A percentile compares a stretch with the other conserved stretches of the same genome.
phyloP scores from a whole-genome alignment of 2,329 filamentous ascomycete genomes.

The Metarhizium humberi region DNA sequence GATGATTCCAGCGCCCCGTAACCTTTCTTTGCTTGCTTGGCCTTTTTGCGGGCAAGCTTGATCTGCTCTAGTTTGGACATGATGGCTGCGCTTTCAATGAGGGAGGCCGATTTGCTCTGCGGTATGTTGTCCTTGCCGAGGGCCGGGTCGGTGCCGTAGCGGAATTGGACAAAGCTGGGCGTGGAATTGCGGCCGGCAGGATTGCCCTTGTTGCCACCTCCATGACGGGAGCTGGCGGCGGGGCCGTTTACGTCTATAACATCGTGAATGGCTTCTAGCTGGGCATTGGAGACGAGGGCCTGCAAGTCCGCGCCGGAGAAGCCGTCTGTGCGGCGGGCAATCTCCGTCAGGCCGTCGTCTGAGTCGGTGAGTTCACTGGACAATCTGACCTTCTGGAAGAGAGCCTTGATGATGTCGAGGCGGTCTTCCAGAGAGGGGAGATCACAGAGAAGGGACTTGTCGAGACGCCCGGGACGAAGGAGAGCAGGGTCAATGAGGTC shows the following conservation, averaged over 20 bases:
- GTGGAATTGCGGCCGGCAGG: slow-evolving; percentile 18
- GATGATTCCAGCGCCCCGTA: slow-evolving; percentile 9
- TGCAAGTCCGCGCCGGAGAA: slow-evolving; percentile 94
- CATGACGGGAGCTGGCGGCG: slow-evolving; percentile 25
- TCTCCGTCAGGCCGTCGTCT: slow-evolving; percentile 52
- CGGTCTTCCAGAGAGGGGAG: slow-evolving; percentile 75
- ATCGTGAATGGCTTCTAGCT: slow-evolving; percentile 94
- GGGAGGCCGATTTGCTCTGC: slow-evolving; percentile 40
- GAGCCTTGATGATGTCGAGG: slow-evolving; percentile 75
- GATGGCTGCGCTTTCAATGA: slow-evolving; percentile 73
- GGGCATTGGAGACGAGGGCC: slow-evolving; percentile 89
- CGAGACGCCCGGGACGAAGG: slow-evolving; percentile 80
- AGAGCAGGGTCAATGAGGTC: slow-evolving; percentile 94
- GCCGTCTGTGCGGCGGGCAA: slow-evolving; percentile 74
- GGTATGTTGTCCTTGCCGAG: slow-evolving; percentile 30
- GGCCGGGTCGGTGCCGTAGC: slow-evolving; percentile 56
- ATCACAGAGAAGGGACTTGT: slow-evolving; percentile 88
- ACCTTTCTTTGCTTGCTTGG: slow-evolving; percentile 23
- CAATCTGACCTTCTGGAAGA: slow-evolving; percentile 74
- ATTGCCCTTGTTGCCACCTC: slow-evolving; percentile 23
- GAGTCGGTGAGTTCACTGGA: slow-evolving; percentile 52
- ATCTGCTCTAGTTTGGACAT: slow-evolving; percentile 74
- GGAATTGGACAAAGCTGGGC: slow-evolving; percentile 70
- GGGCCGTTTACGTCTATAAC: slow-evolving; percentile 54
- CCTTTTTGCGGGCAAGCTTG: slow-evolving; percentile 54